Evolutionary conservation across 2,329 filamentous ascomycete species (phyloP), one percentile per base, ranked within the genome.

Genomic region (Volutella citrinella): DNA sequence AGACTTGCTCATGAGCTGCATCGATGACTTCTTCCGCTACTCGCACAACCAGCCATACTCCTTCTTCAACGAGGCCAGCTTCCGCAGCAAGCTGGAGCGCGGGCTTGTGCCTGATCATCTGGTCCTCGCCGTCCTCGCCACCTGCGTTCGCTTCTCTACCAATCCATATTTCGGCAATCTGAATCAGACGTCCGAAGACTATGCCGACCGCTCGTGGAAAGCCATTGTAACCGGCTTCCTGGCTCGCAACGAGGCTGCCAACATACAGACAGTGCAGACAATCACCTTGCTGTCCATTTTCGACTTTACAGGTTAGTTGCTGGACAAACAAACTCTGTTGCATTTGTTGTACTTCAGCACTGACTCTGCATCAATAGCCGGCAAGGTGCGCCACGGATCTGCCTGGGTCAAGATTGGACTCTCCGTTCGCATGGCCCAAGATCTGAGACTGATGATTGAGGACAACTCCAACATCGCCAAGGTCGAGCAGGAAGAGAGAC

Each of bases 31-130:
- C 30, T 32, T 32, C 11, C 20, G 14, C 17, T 10, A 32, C 15
- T 24, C 14, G 11, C 30, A 32, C 14, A 32, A 32, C 19, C 30
- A 32, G 22, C 30, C 30, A 4, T 32, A 32, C 22, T 32, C 30
- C n/a, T 32, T 32, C 30, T 32, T 32, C 15, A 21, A 32, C 16
- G 20, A 24, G 14, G 30, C 20, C 10, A 25, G 19, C 21, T 32
- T 32, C 30, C 21, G 21, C n/a, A 21, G 18, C n/a, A 13, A 23
- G 18, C 21, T 32, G 4, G 14, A 17, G 21, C 10, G 12, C 10
- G 14, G 15, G n/a, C n/a, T 15, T 19, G 12, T 32, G n/a, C 30
- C 30, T 7, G 15, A 16, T 8, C 21, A 19, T 24, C 30, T 32
- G n/a, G 15, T 32, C 30, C 30, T 32, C 10, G 30, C 30, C n/a